These are phyloP conservation scores for Truncatella angustata DNA, from an alignment of 2,329 filamentous ascomycete species.

Conservation along the genomic window DNA sequence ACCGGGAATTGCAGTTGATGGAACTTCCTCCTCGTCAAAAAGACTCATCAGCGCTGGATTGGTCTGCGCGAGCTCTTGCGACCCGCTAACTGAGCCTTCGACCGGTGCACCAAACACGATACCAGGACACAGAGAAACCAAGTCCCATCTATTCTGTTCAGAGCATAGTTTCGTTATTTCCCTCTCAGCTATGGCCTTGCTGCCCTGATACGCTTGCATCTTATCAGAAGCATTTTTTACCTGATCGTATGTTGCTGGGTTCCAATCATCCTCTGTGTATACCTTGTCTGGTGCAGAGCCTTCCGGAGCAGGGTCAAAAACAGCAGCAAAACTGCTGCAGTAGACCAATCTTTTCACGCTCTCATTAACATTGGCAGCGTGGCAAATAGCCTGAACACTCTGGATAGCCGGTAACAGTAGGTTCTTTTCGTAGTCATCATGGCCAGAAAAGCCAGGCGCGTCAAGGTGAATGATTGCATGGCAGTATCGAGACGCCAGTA, in stretches of 20 bases:
- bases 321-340: conserved; percentile 68
- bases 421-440: conserved; percentile 32
- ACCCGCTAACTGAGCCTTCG: not conserved
- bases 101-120: conserved; percentile 37
- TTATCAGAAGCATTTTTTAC: conserved; percentile 37
- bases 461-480: conserved; percentile 6
- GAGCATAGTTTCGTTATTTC: conserved; percentile 34
- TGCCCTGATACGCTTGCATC: conserved; percentile 35
- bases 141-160: conserved; percentile 34
- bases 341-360: conserved; percentile 42
- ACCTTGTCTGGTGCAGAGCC: conserved; percentile 30
- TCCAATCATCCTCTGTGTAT: conserved; percentile 57
- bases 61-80: conserved; percentile 1
- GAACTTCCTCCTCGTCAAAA: conserved; percentile 4
- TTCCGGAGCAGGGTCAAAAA: conserved; percentile 51
- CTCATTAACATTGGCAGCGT: conserved; percentile 28
- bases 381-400: conserved; percentile 37
- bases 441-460: not conserved
- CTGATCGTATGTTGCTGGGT: conserved; percentile 52
- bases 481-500: not conserved
- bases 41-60: not conserved
- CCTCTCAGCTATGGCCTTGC: conserved; percentile 34
- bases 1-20: not conserved
- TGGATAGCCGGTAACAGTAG: conserved; percentile 44
- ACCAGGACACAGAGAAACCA: conserved; percentile 44